Evolutionary conservation across 2,329 filamentous ascomycete species (phyloP), one percentile per base, ranked within the genome.

Genomic region (Fusarium pilosicola): DNA sequence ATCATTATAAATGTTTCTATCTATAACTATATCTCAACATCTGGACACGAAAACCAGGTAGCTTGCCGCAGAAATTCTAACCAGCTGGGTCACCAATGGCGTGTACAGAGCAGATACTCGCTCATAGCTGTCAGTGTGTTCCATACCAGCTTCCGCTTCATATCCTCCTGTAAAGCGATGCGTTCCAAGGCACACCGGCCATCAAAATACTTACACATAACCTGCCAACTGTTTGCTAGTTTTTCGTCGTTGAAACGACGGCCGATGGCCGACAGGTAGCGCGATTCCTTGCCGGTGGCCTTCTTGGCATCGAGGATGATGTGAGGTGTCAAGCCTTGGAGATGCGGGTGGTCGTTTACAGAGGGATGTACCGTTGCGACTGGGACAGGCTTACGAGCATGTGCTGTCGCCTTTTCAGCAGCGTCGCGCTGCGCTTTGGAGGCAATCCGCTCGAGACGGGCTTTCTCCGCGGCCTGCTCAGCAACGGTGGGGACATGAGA

Each of bases 151-250:
- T 96, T 97, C 64, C 94, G 87, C 85, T 96, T 97, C 84, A 97
- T 88, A 11, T 93, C 93, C 83, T 98, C 94, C 64, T 92, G 88
- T n/a, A 96, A 85, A 3, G 93, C 90, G 74, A 99, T 93, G 76
- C 95, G 91, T 84, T 99, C 96, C 68, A 98, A 86, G 6, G 95
- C 92, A 79, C 93, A 91, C 64, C 88, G 89, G 2, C 96, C 96
- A 80, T 98, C 95, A 76, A 98, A 94, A 81, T 98, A 96, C 81
- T 93, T 94, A 77, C 92, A 88, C 76, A 97, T 90, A 49, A 88
- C 85, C 5, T 90, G 89, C 93, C 95, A 97, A 54, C 89, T 88
- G 64, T 90, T 88, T 46, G 89, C 86, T 20, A 93, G 82, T 66
- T 90, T 89, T 22, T 85, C 84, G 71, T 91, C 87, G 65, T 80